Evolutionary conservation across 2,329 filamentous ascomycete genomes (phyloP), one percentile per base, ranked within the genome.

Genomic region (Phialophora tarda): DNA sequence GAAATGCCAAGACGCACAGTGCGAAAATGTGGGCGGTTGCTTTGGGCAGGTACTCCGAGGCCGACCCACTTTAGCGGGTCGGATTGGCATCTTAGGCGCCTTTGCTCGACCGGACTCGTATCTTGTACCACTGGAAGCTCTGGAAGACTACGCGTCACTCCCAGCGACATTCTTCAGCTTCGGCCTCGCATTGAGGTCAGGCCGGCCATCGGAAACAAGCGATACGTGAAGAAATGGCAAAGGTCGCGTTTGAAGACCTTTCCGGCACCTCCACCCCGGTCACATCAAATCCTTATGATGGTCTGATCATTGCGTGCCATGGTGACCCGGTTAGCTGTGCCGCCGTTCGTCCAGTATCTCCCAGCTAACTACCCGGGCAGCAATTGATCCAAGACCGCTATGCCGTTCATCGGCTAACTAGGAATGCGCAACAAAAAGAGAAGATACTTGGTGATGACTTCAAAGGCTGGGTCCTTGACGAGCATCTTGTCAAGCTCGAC

Each of bases 401-500:
- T 77, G 82, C 85, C 11, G 83, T 82, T 0, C 94, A 98, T 75
- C 89, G 94, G 59, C 84, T 81, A 5, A 88, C 85, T 54, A 88
- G 94, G 64, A 96, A 96, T 75, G 82, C 80, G 2, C 88, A 93
- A 73, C 93, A 96, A 76, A 89, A 84, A 71, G 84, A 83, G 11
- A 92, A 90, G 73, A 89, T 97, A 66, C 83, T 96, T 3, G 69
- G 83, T 0, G 61, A 72, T 6, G 83, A 86, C 34, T 96, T 94
- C 72, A 75, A 82, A 1, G 90, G 90, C 64, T 85, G 96, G 73
- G 86, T 86, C 57, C 84, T 94, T 59, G 94, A 98, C 74, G 87
- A 89, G 1, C 88, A 92, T 63, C 84, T 97, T 0, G 80, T 88
- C 58, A 88, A 89, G 63, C 80, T 97, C 34, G 85, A 89, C 71